These are phyloP conservation scores for Trichopus zeylanicus DNA, from an alignment of 116 monocot species.

Conservation along the genomic window DNA sequence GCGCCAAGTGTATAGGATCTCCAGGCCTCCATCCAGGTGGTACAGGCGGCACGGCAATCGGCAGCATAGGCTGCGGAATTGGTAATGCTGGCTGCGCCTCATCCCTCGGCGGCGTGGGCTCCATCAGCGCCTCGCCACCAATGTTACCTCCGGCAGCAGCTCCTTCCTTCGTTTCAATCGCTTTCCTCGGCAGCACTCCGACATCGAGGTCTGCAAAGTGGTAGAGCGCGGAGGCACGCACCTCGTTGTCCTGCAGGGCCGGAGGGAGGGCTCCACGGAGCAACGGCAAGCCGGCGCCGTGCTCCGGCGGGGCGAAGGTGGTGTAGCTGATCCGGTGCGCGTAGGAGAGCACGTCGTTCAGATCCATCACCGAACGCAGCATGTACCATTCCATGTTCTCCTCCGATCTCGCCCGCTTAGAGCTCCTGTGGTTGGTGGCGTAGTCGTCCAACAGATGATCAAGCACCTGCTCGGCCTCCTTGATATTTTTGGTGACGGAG, in stretches of 20 bases:
- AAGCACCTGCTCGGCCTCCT: constrained; percentile 57
- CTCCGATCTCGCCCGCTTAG: constrained; percentile 20
- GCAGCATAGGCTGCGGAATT: constrained; percentile 24
- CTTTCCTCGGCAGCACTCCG: constrained; percentile 45
- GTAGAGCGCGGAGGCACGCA: constrained; percentile 90
- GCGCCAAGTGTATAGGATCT: constrained; percentile 52
- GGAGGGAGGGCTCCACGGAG: constrained; percentile 85
- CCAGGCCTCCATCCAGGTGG: constrained; percentile 94
- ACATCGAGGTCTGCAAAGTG: constrained; percentile 69
- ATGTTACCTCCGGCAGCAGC: constrained; percentile 2
- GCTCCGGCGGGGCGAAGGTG: constrained; percentile 93
- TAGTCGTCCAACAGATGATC: constrained; percentile 75
- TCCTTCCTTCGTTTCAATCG: constrained; percentile 30
- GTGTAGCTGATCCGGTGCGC: constrained; percentile 96
- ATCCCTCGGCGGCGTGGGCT: constrained; percentile 56
- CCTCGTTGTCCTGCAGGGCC: constrained; percentile 91
- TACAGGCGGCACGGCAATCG: constrained; percentile 49
- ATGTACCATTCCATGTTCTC: background rate
- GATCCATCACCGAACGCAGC: constrained; percentile 31
- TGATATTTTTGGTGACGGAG: constrained; percentile 52
- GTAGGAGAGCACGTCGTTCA: constrained; percentile 58
- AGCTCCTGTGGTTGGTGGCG: constrained; percentile 35
- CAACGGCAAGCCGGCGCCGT: constrained; percentile 63
- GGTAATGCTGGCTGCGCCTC: constrained; percentile 10
- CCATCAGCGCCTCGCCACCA: constrained; percentile 29